Percentiles rank a stretch among this genome's conserved stretches.
These are phyloP conservation scores for Boletus tylopilopsis DNA, from an alignment of 768 basidiomycete species.

Conservation along the genomic window DNA sequence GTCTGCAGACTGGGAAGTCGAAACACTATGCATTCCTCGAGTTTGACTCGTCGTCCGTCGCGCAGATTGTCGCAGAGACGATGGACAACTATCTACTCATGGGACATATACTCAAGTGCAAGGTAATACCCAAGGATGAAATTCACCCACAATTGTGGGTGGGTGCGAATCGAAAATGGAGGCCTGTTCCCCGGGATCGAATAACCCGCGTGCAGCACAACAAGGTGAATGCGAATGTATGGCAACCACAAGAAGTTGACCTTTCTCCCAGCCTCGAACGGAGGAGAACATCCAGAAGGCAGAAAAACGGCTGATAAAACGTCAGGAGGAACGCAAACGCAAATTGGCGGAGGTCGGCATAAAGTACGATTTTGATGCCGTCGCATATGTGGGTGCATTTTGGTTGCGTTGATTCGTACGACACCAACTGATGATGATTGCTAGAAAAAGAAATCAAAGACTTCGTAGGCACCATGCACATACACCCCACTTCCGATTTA, in stretches of 20 bases:
- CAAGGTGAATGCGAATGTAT: conserved; percentile 48
- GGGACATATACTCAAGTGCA: conserved; percentile 92
- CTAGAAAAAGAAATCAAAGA: conserved; percentile 37
- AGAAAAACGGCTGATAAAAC: conserved; percentile 64
- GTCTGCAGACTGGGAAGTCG: conserved; percentile 78
- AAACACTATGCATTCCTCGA: conserved; percentile 98
- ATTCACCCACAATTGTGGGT: conserved; percentile 95
- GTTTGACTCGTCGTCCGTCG: conserved; percentile 84
- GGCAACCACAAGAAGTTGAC: conserved; percentile 8
- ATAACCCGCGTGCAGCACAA: conserved; percentile 74
- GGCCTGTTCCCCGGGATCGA: conserved; percentile 67
- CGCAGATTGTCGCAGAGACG: conserved; percentile 93
- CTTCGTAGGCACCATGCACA: conserved; percentile 16
- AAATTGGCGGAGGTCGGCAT: conserved; percentile 82
- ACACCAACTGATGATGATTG: not conserved
- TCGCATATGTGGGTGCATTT: conserved; percentile 68
- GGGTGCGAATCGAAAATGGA: conserved; percentile 94
- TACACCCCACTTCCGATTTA: too few relatives aligned
- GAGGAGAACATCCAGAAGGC: conserved; percentile 63
- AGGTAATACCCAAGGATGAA: conserved; percentile 82
- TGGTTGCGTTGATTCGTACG: not conserved
- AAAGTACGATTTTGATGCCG: conserved; percentile 78
- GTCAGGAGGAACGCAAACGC: conserved; percentile 72
- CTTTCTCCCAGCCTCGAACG: conserved; percentile 57
- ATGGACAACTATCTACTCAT: conserved; percentile 98